phyloP scores from a whole-genome alignment of 257 asterid genomes.

The Parsonsia alboflavescens region DNA sequence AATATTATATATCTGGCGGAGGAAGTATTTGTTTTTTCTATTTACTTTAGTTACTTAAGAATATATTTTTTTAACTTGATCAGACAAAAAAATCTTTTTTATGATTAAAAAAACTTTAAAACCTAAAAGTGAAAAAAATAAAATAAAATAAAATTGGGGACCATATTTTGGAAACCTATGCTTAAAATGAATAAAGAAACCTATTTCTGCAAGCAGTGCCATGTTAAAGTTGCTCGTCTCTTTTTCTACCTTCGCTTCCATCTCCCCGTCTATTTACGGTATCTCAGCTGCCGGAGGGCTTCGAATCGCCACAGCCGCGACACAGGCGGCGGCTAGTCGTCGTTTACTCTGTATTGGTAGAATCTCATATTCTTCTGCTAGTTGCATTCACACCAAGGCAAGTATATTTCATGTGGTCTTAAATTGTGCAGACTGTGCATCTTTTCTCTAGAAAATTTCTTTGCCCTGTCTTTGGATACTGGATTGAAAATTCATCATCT shows the following conservation, averaged over 20 bases:
- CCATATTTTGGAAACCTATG: too few relatives aligned
- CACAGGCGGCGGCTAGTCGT: background rate
- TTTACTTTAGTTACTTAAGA: too few relatives aligned
- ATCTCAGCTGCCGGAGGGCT: background rate
- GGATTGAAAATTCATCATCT: background rate
- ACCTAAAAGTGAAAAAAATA: too few relatives aligned
- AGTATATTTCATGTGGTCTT: background rate
- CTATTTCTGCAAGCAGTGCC: background rate
- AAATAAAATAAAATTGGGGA: too few relatives aligned
- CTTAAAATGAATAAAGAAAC: too few relatives aligned
- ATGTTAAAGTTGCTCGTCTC: conserved; percentile 32
- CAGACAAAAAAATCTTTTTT: too few relatives aligned
- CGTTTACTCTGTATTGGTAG: background rate
- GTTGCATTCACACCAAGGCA: conserved; percentile 11
- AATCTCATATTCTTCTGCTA: conserved; percentile 1
- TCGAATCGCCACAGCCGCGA: background rate
- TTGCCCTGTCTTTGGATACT: background rate
- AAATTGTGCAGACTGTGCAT: background rate
- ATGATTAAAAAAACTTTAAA: too few relatives aligned
- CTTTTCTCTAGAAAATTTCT: too few relatives aligned
- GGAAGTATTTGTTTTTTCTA: too few relatives aligned
- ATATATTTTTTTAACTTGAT: too few relatives aligned
- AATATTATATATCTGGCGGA: too few relatives aligned
- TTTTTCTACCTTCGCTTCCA: conserved; percentile 15
- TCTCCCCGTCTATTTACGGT: conserved; percentile 8